Percentiles rank a stretch among this genome's conserved stretches.
Conservation (phyloP, 495 filamentous ascomycete species). For the Neurospora sp. region DNA sequence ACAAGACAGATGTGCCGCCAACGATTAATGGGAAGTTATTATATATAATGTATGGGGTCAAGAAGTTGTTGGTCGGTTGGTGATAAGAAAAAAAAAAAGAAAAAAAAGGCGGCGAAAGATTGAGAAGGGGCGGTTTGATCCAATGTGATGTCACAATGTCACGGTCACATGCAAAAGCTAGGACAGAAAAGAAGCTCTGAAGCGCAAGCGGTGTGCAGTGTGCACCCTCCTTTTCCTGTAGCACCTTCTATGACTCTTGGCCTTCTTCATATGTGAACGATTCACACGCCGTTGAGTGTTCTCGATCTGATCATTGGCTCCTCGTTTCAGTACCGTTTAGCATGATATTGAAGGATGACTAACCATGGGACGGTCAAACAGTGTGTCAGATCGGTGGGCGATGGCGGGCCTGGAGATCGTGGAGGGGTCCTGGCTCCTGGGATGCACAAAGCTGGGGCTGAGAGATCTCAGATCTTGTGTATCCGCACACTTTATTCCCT, state of each 20-base stretch:
- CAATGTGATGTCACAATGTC: conserved; percentile 10
- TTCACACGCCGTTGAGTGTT: neutral
- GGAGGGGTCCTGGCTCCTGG: neutral
- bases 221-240: neutral
- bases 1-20: neutral
- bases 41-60: neutral
- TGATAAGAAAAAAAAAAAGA: neutral
- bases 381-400: neutral
- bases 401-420: neutral
- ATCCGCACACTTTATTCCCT: neutral
- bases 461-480: neutral
- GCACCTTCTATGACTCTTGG: neutral
- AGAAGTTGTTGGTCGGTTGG: neutral
- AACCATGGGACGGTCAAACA: neutral
- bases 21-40: neutral
- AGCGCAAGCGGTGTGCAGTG: neutral
- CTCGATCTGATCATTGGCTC: neutral
- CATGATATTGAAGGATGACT: neutral
- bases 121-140: neutral
- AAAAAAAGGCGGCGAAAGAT: neutral
- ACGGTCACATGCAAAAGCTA: conserved; percentile 10
- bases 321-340: neutral
- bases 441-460: neutral
- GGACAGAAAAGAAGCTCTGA: neutral
- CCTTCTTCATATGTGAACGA: neutral